These are phyloP conservation scores for Candida ulmi DNA, from an alignment of 805 yeast genomes.

Conservation along the genomic window DNA sequence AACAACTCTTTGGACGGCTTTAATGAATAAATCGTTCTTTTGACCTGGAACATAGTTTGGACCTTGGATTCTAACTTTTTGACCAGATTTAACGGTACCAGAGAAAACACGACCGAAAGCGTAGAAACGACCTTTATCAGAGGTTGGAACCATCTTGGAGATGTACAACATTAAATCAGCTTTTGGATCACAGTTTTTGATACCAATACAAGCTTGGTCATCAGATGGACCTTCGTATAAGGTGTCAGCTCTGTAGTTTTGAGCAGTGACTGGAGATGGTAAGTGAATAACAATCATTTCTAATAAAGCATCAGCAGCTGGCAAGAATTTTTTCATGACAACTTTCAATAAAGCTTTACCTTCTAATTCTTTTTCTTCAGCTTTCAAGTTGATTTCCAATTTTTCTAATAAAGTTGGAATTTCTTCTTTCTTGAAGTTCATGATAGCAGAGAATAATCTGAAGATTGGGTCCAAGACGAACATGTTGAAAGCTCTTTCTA, in stretches of 20 bases:
- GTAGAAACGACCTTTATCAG: constrained; percentile 99
- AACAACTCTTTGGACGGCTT: constrained; percentile 98
- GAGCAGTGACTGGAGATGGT: constrained; percentile 99
- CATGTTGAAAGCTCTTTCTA: constrained; percentile 99
- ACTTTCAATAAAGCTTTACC: constrained; percentile 98
- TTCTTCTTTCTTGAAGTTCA: constrained; percentile 99
- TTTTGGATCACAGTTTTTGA: constrained; percentile 97
- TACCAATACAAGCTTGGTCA: constrained; percentile 85
- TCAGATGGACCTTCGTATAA: constrained; percentile 98
- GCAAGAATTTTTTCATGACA: constrained; percentile 99
- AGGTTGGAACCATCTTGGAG: constrained; percentile 99
- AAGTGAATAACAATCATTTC: constrained; percentile 98
- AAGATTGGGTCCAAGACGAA: constrained; percentile 98
- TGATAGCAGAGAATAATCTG: constrained; percentile 93
- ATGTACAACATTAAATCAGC: constrained; percentile 99
- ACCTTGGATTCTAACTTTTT: constrained; percentile 99
- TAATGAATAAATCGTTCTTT: constrained; percentile 95
- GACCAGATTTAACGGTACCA: constrained; percentile 98
- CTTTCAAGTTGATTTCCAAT: constrained; percentile 89
- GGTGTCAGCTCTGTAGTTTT: constrained; percentile 97
- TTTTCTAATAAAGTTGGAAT: constrained; percentile 86
- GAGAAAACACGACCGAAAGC: constrained; percentile 99
- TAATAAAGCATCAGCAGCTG: constrained; percentile 99
- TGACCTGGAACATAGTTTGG: constrained; percentile 99
- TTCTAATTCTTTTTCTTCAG: constrained; percentile 96